These are phyloP conservation scores for Candida vaughaniae DNA, from an alignment of 805 yeast genomes.

Conservation along the genomic window DNA sequence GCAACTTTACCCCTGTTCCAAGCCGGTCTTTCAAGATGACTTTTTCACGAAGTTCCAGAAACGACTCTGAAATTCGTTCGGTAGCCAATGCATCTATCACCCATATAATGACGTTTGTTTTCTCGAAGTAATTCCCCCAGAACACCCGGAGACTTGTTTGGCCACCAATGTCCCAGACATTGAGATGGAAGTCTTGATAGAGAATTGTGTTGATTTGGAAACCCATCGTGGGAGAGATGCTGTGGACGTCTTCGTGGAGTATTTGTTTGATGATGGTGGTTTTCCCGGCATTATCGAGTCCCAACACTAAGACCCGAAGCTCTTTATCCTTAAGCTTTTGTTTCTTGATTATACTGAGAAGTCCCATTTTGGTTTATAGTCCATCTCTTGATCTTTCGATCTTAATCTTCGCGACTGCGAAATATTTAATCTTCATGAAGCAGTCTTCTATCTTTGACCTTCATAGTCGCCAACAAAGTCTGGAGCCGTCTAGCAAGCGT, in stretches of 20 bases:
- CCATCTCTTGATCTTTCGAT: too few species aligned
- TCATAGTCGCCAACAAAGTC: too few species aligned
- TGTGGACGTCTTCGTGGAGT: slow-evolving; percentile 47
- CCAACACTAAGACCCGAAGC: slow-evolving; percentile 70
- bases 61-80: slow-evolving; percentile 64
- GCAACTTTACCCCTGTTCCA: slow-evolving; percentile 59
- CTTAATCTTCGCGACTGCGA: too few species aligned
- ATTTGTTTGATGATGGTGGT: slow-evolving; percentile 73
- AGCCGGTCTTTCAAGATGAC: slow-evolving; percentile 67
- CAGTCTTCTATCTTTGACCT: too few species aligned
- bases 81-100: slow-evolving; percentile 70
- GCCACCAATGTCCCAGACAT: slow-evolving; percentile 88
- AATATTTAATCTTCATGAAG: too few species aligned
- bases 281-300: slow-evolving; percentile 90
- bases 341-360: slow-evolving; percentile 73
- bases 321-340: slow-evolving; percentile 81
- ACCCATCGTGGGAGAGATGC: slow-evolving; percentile 88
- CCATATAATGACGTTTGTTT: slow-evolving; percentile 75
- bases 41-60: slow-evolving; percentile 57
- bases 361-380: slow-evolving; percentile 60
- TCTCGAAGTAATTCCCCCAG: slow-evolving; percentile 86
- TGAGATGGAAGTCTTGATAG: slow-evolving; percentile 45
- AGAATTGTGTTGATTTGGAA: slow-evolving; percentile 69
- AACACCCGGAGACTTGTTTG: slow-evolving; percentile 40
- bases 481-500: too few species aligned